Base-by-base conservation (phyloP, 441 rosid genomes). In the Bocquillonia castaneifolia region DNA sequence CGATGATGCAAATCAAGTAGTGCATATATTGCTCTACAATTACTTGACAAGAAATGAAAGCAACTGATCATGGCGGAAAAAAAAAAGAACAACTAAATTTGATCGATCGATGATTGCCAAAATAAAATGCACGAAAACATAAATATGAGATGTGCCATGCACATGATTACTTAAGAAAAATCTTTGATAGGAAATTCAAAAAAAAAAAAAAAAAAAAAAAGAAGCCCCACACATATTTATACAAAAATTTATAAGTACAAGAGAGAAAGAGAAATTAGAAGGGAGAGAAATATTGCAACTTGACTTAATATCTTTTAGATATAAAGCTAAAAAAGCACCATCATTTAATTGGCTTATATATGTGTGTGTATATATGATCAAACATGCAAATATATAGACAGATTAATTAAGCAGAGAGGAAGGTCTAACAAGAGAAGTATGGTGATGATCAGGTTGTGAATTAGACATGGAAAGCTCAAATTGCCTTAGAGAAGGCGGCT, bases 401-500 rank as follows among this genome's bases (percentile, higher is more conserved):
- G 36, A n/a, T 13, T 63, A 29, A 57, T 42, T 45, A 62, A 59
- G 40, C 50, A 70, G 62, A 31, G 62, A 60, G n/a, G 72, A 62
- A 71, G 55, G 44, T 31, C n/a, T 66, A 44, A 65, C 59, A 34
- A 68, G 73, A 39, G 82, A 61, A 3, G 70, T 40, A 25, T 26
- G 40, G 12, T 45, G 10, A 55, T 52, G 8, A 58, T 54, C 44
- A 60, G 77, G 36, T 23, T 80, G 72, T 29, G 70, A n/a, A n/a
- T n/a, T 54, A 40, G 72, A 48, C 64, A 72, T 70, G 51, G 82
- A 72, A 56, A 75, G 72, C 37, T 81, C 74, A 63, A 72, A 75
- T 39, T 74, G 84, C 2, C 48, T 72, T 39, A 56, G 60, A 61
- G 73, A 31, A 50, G 66, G 36, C 31, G 77, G 59, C 3, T 54